Base-by-base conservation (phyloP, 2,329 filamentous ascomycete species). In the Trichoderma sp. region DNA sequence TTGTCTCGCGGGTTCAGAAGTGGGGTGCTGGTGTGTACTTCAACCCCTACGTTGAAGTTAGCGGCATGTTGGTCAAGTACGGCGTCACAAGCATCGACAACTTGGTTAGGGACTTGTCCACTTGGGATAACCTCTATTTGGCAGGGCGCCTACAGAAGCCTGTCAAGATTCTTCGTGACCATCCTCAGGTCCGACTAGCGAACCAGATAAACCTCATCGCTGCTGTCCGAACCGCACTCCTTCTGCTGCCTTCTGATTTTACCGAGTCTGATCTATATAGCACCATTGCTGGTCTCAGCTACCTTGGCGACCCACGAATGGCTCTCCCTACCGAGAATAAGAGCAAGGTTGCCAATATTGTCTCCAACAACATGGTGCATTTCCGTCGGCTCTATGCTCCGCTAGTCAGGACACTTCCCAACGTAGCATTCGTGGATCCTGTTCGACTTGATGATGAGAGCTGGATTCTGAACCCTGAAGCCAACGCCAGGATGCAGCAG, bases 251-350 rank as follows among this genome's bases (percentile, higher is more conserved):
- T 0, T 87, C 90, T 0, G 84, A 86, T 2, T 99, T 99, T 78
- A 94, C 91, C 30, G 96, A 99, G 76, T 88, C 89, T 70, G 86
- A 97, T 73, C 84, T 99, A 1, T 99, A 97, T 80, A 91, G 88
- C 73, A 96, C 93, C 24, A 97, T 99, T 70, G 91, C 96, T 0
- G 91, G 92, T 26, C 90, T 99, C 72, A 97, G 92, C 76, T 99
- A 99, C 79, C 88, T 97, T 73, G 96, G 96, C 39, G 96, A 99
- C 76, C 93, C 94, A n/a, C 92, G 96, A 72, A 99, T 99, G 96
- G 84, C 89, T 1, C 85, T 97, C 52, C 91, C 92, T 2, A 93
- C 93, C 1, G 96, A 99, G 79, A 93, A 98, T 76, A 94, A 93
- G 37, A 89, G 89, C 76, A 99, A 99, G 80, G 93, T 99, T 24